Evolutionary conservation across 305 asterid species (phyloP), one percentile per base, ranked within the genome.

Genomic region (Fraxinus sp.): DNA sequence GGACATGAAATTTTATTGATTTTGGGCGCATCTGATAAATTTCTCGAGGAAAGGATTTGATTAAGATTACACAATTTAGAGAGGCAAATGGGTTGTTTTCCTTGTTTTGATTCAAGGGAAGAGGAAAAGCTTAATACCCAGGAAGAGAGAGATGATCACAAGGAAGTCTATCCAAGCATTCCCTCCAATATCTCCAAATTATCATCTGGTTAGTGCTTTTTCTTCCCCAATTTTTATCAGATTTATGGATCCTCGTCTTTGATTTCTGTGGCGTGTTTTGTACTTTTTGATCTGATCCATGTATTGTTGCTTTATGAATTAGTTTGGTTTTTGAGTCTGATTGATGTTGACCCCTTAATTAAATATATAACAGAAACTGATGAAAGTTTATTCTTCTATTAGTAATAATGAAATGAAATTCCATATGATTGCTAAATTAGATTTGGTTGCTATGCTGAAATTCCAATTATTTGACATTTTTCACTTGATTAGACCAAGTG

Each of bases 101-200:
- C 97, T 81, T 96, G 99, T 86, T 96, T 96, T 86, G 99, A 91
- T 83, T 91, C 98, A 36, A 91, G 88, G 62, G 97, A 94, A 81
- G 98, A 88, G 87, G 95, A 92, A 80, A 92, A 88, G 83, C 89
- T 94, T 77, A 92, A 94, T 85, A 90, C 93, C 70, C 89, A 83
- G 75, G 84, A 84, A 73, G 90, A 81, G 4, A 88, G 91, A 52
- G 94, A 90, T 83, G 94, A 91, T 84, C 94, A 83, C 64, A 86
- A 85, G 80, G 93, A 89, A 85, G 86, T 85, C 74, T 94, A 88
- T 83, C 89, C 88, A 9, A 84, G 77, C 39, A 86, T 90, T 2
- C 93, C 97, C 72, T 85, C 97, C 30, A 91, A 90, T 84, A 80
- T 94, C 72, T 90, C 97, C 37, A 93, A 89, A 89, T 89, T 94